Evolutionary conservation across 257 asterid species (phyloP), one percentile per base, ranked within the genome.

Genomic region (Ocimum tenuiflorum): DNA sequence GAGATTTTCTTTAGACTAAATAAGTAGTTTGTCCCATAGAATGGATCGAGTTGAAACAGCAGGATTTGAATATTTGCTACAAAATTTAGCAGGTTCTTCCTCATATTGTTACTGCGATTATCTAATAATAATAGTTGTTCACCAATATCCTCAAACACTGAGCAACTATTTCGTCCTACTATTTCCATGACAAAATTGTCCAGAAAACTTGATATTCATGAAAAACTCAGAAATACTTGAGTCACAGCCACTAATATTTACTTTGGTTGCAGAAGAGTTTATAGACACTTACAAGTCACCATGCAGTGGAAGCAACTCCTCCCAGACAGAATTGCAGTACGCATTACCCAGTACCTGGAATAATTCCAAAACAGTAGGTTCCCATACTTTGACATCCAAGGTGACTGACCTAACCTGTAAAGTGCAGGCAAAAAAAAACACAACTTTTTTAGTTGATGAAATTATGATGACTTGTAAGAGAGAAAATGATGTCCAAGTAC

Each of bases 301-400:
- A 60, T 81, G 84, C 68, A 43, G 82, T 58, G 77, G 77, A 79
- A 92, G 97, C 73, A 78, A 69, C 79, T 83, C 91, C 85, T 92
- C 99, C 99, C 99, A 92, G 71, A 92, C 55, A 63, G 97, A 92
- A 83, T 87, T 89, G 65, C 95, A 86, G 77, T 80, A 89, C 4
- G 79, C 69, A 81, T 92, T 92, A 56, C 99, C 99, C 76, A 92
- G 81, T 33, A 85, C 81, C 71, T 75, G 84, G 77, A 89, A 89
- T 54, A 92, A 76, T 53, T 85, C 90, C 91, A 92, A 75, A 50
- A 92, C 84, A 39, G 90, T 72, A 15, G 95, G 91, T 62, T 92
- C 97, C 99, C 99, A 92, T 69, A 92, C 99, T 77, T 76, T 92
- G 73, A 92, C 97, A 53, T 92, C 99, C 49, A 89, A 82, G 22